Evolutionary conservation across 2,329 filamentous ascomycete species (phyloP).

Genomic region (Xylaria sp.): DNA sequence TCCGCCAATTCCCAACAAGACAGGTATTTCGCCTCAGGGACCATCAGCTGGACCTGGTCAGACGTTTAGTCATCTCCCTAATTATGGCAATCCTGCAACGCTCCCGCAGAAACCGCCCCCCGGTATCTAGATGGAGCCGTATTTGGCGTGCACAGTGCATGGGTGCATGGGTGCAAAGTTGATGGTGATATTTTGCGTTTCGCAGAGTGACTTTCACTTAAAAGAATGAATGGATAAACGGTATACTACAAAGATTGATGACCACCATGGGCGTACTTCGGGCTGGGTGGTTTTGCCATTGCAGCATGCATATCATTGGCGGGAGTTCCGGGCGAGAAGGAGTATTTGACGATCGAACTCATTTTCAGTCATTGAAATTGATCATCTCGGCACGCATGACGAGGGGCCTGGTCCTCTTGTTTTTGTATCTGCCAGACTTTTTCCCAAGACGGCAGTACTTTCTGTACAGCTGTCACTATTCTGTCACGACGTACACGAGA

Average conservation of each 20-base stretch:
- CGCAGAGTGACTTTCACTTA: slow-evolving; percentile 17
- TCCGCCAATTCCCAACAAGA: slow-evolving; percentile 43
- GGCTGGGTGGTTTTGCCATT: slow-evolving; percentile 22
- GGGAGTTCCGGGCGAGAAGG: slow-evolving; percentile 26
- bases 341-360: slow-evolving; percentile 17
- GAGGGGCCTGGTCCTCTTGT: not conserved
- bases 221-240: slow-evolving; percentile 27
- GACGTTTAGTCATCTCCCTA: slow-evolving; percentile 49
- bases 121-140: slow-evolving; percentile 38
- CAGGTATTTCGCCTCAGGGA: slow-evolving; percentile 38
- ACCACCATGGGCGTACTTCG: slow-evolving; percentile 28
- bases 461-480: not conserved
- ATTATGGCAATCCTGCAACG: slow-evolving; percentile 55
- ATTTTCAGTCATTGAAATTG: slow-evolving; percentile 19
- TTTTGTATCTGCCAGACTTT: not conserved
- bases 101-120: slow-evolving; percentile 55
- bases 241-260: slow-evolving; percentile 24
- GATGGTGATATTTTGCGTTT: slow-evolving; percentile 30
- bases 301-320: slow-evolving; percentile 28
- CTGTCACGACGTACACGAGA: not conserved
- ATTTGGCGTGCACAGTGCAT: slow-evolving; percentile 25
- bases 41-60: slow-evolving; percentile 34
- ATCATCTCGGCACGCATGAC: slow-evolving; percentile 12
- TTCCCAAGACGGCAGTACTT: not conserved
- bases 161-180: slow-evolving; percentile 21